Conservation (phyloP, 108 stramenopile species). For the Parietichytrium sp. region DNA sequence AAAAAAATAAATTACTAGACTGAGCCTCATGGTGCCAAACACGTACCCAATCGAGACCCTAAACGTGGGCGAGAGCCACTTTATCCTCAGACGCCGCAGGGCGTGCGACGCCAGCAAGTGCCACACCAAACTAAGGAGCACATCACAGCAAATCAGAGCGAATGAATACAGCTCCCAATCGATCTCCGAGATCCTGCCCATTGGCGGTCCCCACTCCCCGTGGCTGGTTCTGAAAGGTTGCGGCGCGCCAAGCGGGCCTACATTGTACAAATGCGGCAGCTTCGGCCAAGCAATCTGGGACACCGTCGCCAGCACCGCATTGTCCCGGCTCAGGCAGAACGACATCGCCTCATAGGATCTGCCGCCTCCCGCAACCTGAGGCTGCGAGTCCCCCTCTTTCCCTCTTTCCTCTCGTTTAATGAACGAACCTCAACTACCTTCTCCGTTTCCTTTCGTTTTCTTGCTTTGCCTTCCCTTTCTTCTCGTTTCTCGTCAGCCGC, state of each 20-base stretch:
- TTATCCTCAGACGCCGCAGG: neutral
- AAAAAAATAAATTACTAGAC: constrained; percentile 37
- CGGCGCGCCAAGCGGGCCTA: constrained; percentile 1
- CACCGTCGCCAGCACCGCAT: too few relatives aligned
- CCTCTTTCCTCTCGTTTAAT: too few relatives aligned
- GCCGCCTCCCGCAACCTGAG: too few relatives aligned
- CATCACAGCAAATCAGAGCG: constrained; percentile 14
- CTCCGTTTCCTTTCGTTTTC: too few relatives aligned
- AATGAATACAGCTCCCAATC: constrained; percentile 33
- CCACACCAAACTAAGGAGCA: constrained; percentile 7
- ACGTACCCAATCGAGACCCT: constrained; percentile 13
- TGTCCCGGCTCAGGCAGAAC: too few relatives aligned
- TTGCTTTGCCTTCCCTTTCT: too few relatives aligned
- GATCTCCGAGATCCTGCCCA: constrained; percentile 24
- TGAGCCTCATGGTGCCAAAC: constrained; percentile 20
- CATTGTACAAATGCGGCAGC: constrained; percentile 1
- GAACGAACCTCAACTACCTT: too few relatives aligned
- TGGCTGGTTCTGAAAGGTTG: constrained; percentile 20
- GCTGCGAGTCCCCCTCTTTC: too few relatives aligned
- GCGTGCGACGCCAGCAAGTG: neutral
- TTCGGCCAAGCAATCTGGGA: too few relatives aligned
- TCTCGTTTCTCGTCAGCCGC: too few relatives aligned
- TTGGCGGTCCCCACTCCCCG: constrained; percentile 35
- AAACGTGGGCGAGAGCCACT: constrained; percentile 17
- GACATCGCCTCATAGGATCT: too few relatives aligned